Percentiles rank a stretch among this genome's conserved stretches.
Evolutionary conservation across 1,284 basidiomycete genomes (phyloP).

Genomic region (Pascua guehoae): DNA sequence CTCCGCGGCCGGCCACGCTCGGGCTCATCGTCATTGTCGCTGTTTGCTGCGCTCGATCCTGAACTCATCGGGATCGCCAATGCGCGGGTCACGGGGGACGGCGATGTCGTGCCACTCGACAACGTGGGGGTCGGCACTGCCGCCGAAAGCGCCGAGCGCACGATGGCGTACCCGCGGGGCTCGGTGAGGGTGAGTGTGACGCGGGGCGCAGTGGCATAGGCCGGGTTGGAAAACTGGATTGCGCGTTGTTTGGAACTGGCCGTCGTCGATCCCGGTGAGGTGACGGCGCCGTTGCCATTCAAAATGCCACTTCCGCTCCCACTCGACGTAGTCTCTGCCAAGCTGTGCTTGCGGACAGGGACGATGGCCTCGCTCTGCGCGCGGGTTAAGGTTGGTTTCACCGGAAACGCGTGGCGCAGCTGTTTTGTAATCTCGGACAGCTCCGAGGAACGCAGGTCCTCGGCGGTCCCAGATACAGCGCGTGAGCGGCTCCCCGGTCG

Average conservation of each 20-base stretch:
- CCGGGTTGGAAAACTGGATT: background rate
- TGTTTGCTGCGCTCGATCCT: background rate
- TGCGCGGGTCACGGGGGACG: slow-evolving; percentile 9
- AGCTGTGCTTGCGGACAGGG: too few species aligned
- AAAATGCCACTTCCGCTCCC: too few species aligned
- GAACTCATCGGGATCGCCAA: slow-evolving; percentile 7
- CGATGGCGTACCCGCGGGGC: slow-evolving; percentile 22
- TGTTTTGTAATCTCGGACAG: too few species aligned
- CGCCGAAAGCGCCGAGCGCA: slow-evolving; percentile 24
- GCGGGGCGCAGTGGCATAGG: slow-evolving; percentile 2
- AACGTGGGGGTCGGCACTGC: slow-evolving; percentile 3
- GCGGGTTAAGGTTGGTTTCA: too few species aligned
- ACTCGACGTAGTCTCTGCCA: too few species aligned
- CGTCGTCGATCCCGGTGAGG: too few species aligned
- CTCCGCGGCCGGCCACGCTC: slow-evolving; percentile 34
- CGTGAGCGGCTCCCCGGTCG: background rate
- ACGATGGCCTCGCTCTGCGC: too few species aligned
- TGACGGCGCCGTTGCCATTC: too few species aligned
- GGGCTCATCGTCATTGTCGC: slow-evolving; percentile 18
- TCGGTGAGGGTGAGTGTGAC: slow-evolving; percentile 30
- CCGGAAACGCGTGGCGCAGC: too few species aligned
- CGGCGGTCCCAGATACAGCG: too few species aligned
- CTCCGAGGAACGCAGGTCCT: too few species aligned
- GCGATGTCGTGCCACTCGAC: background rate
- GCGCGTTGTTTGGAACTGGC: too few species aligned